These are phyloP conservation scores for Backusella mclennaniae DNA, from an alignment of 192 early-diverging fungal species.

Conservation along the genomic window DNA sequence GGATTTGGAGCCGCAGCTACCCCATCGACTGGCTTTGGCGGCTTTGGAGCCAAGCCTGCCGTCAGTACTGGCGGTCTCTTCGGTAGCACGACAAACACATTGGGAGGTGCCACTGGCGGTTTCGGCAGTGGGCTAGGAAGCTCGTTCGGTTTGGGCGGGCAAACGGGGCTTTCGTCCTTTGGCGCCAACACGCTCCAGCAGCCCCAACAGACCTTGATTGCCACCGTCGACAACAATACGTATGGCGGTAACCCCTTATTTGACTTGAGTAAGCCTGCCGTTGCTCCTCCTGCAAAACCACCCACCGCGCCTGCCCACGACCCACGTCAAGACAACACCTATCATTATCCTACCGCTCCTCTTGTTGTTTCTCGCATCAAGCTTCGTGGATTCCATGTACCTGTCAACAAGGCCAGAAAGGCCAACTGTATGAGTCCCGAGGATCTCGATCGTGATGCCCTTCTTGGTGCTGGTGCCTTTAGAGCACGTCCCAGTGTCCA, in stretches of 20 bases:
- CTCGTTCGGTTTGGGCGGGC: slow-evolving; percentile 13
- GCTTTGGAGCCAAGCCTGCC: slow-evolving; percentile 13
- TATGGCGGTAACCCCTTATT: slow-evolving; percentile 89
- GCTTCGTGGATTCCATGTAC: slow-evolving; percentile 57
- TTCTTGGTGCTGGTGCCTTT: slow-evolving; percentile 65
- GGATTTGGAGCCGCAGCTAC: background rate
- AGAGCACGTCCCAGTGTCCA: background rate
- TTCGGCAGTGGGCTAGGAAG: slow-evolving; percentile 34
- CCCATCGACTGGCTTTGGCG: background rate
- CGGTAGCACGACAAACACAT: slow-evolving; percentile 13
- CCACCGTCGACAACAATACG: slow-evolving; percentile 81
- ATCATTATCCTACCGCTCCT: slow-evolving; percentile 74
- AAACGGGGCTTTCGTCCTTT: slow-evolving; percentile 36
- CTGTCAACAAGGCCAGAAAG: slow-evolving; percentile 35
- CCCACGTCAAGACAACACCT: slow-evolving; percentile 65
- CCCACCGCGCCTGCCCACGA: slow-evolving; percentile 28
- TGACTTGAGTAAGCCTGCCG: slow-evolving; percentile 29
- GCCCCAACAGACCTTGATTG: slow-evolving; percentile 46
- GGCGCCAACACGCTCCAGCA: slow-evolving; percentile 32
- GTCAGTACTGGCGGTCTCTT: slow-evolving; percentile 18
- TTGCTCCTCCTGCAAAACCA: slow-evolving; percentile 23
- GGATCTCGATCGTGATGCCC: slow-evolving; percentile 39
- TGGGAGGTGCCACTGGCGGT: background rate
- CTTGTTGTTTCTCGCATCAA: slow-evolving; percentile 68
- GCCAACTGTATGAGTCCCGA: slow-evolving; percentile 15